Percentiles rank a stretch among this genome's conserved stretches.
phyloP scores from a whole-genome alignment of 75 land plant genomes.

The Picea sitchensis region DNA sequence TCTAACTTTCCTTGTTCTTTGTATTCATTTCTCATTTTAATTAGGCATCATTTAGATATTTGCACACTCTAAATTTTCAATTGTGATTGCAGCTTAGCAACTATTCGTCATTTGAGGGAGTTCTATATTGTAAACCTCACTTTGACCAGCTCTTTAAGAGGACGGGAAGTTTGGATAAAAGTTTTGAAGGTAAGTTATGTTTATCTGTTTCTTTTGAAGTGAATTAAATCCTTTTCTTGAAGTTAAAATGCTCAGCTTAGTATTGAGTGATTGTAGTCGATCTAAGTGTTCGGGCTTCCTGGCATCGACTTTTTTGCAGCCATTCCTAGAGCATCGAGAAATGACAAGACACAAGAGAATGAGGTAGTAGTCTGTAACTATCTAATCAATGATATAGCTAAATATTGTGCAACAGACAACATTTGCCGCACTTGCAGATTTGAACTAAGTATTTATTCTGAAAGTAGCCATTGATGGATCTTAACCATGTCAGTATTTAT shows the following conservation, averaged over 20 bases:
- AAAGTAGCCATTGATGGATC: not conserved
- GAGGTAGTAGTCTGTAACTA: conserved; percentile 25
- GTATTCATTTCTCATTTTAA: not conserved
- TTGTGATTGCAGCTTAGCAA: conserved; percentile 51
- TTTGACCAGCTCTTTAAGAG: conserved; percentile 51
- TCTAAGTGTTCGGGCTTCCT: not conserved
- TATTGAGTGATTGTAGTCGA: not conserved
- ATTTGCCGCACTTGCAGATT: not conserved
- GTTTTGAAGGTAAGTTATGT: conserved; percentile 36
- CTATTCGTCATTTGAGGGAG: conserved; percentile 60
- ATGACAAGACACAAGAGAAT: conserved; percentile 30
- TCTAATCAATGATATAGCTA: not conserved
- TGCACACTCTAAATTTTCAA: not conserved
- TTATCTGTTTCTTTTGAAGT: not conserved
- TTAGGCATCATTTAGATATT: not conserved
- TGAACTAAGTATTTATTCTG: not conserved
- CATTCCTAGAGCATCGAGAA: conserved; percentile 45
- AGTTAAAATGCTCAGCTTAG: not conserved
- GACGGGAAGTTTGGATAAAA: conserved; percentile 53
- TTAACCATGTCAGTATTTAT: not conserved
- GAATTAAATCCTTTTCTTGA: not conserved
- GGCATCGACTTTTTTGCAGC: conserved; percentile 23
- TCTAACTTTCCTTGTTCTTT: not conserved
- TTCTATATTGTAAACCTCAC: conserved; percentile 56
- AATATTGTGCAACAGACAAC: not conserved